Conservation (phyloP, 2,329 filamentous ascomycete species). For the Colletotrichum sp. region DNA sequence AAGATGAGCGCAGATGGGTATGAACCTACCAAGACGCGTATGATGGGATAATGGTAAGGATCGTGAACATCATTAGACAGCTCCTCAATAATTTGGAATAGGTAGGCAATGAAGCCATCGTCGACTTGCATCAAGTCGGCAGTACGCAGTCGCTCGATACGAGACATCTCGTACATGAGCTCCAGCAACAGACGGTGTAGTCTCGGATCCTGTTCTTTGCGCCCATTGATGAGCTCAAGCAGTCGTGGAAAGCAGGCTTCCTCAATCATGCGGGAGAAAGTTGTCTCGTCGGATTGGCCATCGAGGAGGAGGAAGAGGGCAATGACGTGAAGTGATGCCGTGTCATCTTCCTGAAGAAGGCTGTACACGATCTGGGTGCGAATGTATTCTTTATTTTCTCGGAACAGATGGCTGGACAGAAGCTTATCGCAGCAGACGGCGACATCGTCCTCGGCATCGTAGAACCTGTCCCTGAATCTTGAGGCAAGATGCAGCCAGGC, state of each 20-base stretch:
- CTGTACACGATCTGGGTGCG: slow-evolving; percentile 92
- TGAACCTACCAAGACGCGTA: slow-evolving; percentile 79
- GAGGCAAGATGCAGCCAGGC: slow-evolving; percentile 82
- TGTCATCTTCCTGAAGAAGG: slow-evolving; percentile 86
- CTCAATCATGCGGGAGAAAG: slow-evolving; percentile 85
- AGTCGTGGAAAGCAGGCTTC: slow-evolving; percentile 85
- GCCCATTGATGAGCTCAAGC: slow-evolving; percentile 77
- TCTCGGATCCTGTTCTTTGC: slow-evolving; percentile 67
- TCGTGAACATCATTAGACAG: slow-evolving; percentile 86
- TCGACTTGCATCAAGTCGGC: slow-evolving; percentile 79
- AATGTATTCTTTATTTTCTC: slow-evolving; percentile 80
- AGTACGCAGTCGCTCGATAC: slow-evolving; percentile 79
- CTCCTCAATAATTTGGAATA: slow-evolving; percentile 88
- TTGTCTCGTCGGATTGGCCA: slow-evolving; percentile 76
- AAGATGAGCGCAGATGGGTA: not conserved
- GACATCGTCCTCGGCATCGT: slow-evolving; percentile 79
- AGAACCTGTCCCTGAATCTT: slow-evolving; percentile 75
- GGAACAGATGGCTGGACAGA: slow-evolving; percentile 76
- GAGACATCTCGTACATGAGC: slow-evolving; percentile 93
- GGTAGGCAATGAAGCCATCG: slow-evolving; percentile 81
- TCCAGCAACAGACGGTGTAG: slow-evolving; percentile 85
- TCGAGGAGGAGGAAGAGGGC: slow-evolving; percentile 86
- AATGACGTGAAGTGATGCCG: slow-evolving; percentile 79
- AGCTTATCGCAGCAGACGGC: slow-evolving; percentile 81
- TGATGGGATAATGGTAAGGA: slow-evolving; percentile 94